Evolutionary conservation across 768 basidiomycete genomes (phyloP).

Genomic region (Auricularia heimuer): DNA sequence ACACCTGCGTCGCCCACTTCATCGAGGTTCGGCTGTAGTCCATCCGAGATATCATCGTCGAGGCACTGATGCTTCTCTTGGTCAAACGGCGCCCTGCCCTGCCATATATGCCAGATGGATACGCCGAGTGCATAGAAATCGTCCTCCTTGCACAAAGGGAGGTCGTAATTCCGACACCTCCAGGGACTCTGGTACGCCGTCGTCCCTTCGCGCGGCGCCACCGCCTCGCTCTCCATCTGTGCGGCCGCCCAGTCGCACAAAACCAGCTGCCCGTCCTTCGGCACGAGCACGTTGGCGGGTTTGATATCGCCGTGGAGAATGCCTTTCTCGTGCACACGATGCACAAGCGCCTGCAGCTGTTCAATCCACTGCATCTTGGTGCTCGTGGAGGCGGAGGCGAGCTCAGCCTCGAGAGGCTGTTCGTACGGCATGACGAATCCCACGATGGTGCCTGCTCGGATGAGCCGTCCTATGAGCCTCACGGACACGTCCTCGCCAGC

Average conservation of each 20-base stretch:
- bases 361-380: background rate
- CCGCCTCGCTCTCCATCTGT: background rate
- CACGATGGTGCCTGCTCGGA: background rate
- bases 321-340: slow-evolving; percentile 37
- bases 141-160: background rate
- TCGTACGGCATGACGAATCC: background rate
- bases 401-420: background rate
- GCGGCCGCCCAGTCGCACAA: background rate
- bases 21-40: background rate
- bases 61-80: background rate
- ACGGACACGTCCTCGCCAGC: background rate
- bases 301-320: slow-evolving; percentile 97
- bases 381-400: background rate
- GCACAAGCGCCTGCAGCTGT: background rate
- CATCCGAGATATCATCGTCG: background rate
- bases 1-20: background rate
- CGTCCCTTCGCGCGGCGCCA: background rate
- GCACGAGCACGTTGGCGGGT: slow-evolving; percentile 86
- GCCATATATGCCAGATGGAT: background rate
- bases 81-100: background rate
- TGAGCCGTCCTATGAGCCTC: background rate
- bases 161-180: background rate
- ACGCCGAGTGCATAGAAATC: background rate
- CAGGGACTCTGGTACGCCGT: background rate
- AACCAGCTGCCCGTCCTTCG: background rate